Conservation (phyloP, 306 rosid genomes). For the Potentilla sterilis region DNA sequence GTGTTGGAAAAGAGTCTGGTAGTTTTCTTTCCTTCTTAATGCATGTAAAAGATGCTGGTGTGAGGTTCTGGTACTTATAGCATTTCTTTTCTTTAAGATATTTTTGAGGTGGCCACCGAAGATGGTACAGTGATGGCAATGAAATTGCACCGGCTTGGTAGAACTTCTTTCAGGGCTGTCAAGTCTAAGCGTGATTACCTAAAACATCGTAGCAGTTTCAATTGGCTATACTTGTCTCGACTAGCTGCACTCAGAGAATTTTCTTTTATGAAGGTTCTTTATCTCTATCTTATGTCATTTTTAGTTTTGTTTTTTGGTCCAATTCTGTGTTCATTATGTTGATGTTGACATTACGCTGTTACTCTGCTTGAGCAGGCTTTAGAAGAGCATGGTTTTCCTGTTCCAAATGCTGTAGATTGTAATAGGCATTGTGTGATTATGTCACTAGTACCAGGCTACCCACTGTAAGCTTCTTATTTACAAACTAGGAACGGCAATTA, state of each 20-base stretch:
- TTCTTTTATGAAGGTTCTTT: constrained; percentile 86
- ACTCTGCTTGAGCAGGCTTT: constrained; percentile 58
- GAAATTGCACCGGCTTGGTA: constrained; percentile 91
- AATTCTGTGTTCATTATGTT: constrained; percentile 8
- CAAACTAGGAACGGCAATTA: neutral
- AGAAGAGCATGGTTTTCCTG: constrained; percentile 79
- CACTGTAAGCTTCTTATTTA: constrained; percentile 60
- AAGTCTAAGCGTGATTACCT: constrained; percentile 95
- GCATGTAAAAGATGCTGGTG: neutral
- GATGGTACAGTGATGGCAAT: constrained; percentile 81
- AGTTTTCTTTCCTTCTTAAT: constrained; percentile 3
- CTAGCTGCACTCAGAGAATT: constrained; percentile 91
- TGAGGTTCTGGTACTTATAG: constrained; percentile 1
- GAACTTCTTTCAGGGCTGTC: constrained; percentile 90
- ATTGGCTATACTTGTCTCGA: constrained; percentile 91
- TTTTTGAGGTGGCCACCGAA: constrained; percentile 86
- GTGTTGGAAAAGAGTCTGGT: constrained; percentile 98
- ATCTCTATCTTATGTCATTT: neutral
- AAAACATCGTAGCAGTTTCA: constrained; percentile 78
- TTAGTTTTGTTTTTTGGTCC: neutral
- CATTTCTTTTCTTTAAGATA: constrained; percentile 48
- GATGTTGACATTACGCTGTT: constrained; percentile 14
- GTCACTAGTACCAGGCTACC: constrained; percentile 90
- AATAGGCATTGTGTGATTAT: constrained; percentile 89
- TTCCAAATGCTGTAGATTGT: constrained; percentile 74